phyloP scores from a whole-genome alignment of 1,284 basidiomycete genomes.

The Melampsora larici-populina region DNA sequence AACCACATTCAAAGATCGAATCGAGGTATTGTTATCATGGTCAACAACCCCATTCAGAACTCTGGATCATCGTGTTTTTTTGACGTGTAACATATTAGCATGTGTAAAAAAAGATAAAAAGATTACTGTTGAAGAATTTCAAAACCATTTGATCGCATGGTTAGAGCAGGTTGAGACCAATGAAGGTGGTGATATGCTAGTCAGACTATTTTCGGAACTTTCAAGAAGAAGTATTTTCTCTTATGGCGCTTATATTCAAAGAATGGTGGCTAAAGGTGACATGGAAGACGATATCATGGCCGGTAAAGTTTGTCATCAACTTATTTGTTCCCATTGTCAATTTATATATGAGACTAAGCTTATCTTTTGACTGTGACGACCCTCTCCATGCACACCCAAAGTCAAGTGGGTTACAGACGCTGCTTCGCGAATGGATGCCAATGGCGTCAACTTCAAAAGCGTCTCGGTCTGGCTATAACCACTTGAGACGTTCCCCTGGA shows the following conservation, averaged over 20 bases:
- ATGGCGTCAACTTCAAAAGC: slow-evolving; percentile 23
- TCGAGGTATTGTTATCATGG: slow-evolving; percentile 42
- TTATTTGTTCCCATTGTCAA: neutral
- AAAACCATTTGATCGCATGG: slow-evolving; percentile 41
- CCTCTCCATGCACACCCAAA: neutral
- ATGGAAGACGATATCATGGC: slow-evolving; percentile 36
- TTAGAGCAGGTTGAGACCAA: slow-evolving; percentile 41
- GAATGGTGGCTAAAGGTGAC: slow-evolving; percentile 43
- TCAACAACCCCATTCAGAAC: slow-evolving; percentile 21
- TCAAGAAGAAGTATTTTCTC: slow-evolving; percentile 37
- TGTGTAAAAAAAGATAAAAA: slow-evolving; percentile 35
- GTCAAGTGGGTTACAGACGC: slow-evolving; percentile 38
- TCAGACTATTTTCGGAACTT: slow-evolving; percentile 42
- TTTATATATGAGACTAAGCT: too few species aligned
- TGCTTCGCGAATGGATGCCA: slow-evolving; percentile 43
- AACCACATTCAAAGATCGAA: slow-evolving; percentile 35
- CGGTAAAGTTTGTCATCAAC: slow-evolving; percentile 30
- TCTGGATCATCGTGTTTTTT: slow-evolving; percentile 23
- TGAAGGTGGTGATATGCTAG: slow-evolving; percentile 36
- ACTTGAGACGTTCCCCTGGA: slow-evolving; percentile 39
- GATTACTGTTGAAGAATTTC: slow-evolving; percentile 36
- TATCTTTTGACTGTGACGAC: neutral
- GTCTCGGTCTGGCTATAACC: slow-evolving; percentile 12
- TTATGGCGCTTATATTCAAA: slow-evolving; percentile 41
- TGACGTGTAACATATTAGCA: slow-evolving; percentile 27